Base-by-base conservation (phyloP, 1,139 yeast genomes). In the Debaryomyces sp. region DNA sequence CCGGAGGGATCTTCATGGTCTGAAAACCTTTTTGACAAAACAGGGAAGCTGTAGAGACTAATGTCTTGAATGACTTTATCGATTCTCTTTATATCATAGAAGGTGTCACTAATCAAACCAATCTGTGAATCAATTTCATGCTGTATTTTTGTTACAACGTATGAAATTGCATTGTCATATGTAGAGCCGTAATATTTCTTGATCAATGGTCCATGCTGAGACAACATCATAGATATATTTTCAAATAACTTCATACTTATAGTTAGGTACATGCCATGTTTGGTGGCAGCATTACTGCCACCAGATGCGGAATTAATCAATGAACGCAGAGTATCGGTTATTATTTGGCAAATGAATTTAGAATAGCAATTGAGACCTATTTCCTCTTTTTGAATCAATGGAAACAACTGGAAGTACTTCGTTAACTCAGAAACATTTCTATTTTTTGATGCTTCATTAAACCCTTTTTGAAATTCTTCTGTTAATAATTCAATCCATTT, bases 71-170 rank as follows among this genome's bases (percentile, higher is more conserved):
- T 59, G 12, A 78, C 63, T 53, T 81, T 76, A 34, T 78, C 82
- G 9, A 90, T 63, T 37, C 87, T 75, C 53, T 89, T 78, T 43
- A 81, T 78, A 56, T 89, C 97, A 73, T 85, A 83, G 62, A 90
- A 90, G 0, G 96, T 89, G 63, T 94, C 98, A 48, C 89, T 76
- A 9, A 94, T 87, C 43, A 94, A 72, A 0, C 96, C 96, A 22
- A 95, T 87, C 61, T 94, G 99, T 12, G 92, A 78, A 61, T 94
- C 99, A 18, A 96, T 87, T 62, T 94, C 99, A 49, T 81, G 75
- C 65, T 94, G 96, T 32, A 94, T 85, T 49, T 81, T 81, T 24
- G 78, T 82, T 54, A 92, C 78, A 5, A 92, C 92, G 43, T 76
- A 77, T 3, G 78, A 70, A 74, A 92, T 84, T 24, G 89, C 85